Percentiles rank a stretch among this genome's conserved stretches.
Evolutionary conservation across 257 asterid species (phyloP).

Genomic region (Buddleja alternifolia): DNA sequence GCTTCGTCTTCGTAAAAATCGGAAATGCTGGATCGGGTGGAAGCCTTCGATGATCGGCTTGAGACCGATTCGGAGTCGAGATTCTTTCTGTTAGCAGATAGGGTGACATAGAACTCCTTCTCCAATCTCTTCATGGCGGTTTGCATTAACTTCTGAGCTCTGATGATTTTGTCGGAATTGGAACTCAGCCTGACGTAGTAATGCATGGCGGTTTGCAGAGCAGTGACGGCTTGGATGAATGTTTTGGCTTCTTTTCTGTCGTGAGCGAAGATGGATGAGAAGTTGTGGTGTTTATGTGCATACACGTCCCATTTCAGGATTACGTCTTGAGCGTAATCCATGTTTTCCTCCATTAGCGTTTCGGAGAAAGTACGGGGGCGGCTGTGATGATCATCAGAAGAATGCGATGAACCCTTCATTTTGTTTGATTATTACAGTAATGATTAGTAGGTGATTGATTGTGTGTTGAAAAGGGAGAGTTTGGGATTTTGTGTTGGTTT

Average conservation of each 20-base stretch:
- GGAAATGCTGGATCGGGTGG: slow-evolving; percentile 33
- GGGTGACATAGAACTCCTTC: slow-evolving; percentile 46
- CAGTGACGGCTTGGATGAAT: slow-evolving; percentile 35
- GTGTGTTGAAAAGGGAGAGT: background rate
- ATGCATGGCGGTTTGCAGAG: slow-evolving; percentile 45
- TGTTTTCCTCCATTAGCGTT: slow-evolving; percentile 46
- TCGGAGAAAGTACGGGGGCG: slow-evolving; percentile 32
- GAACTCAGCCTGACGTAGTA: slow-evolving; percentile 35
- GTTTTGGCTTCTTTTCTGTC: slow-evolving; percentile 36
- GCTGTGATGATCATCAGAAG: background rate
- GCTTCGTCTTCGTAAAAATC: slow-evolving; percentile 31
- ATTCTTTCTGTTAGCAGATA: slow-evolving; percentile 37
- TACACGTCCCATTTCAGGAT: slow-evolving; percentile 45
- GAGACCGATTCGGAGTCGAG: slow-evolving; percentile 52
- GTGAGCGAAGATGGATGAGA: slow-evolving; percentile 36
- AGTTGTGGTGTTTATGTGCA: background rate
- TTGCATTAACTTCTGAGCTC: slow-evolving; percentile 47
- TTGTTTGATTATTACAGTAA: background rate
- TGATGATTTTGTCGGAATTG: slow-evolving; percentile 37
- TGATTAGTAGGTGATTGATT: background rate
- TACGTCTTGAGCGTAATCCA: slow-evolving; percentile 38
- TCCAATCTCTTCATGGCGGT: slow-evolving; percentile 53
- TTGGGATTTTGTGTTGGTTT: background rate
- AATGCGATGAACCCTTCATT: slow-evolving; percentile 25
- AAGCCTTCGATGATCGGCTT: slow-evolving; percentile 14